Evolutionary conservation across 2,329 filamentous ascomycete species (phyloP).

Genomic region (Colletotrichum melonis): DNA sequence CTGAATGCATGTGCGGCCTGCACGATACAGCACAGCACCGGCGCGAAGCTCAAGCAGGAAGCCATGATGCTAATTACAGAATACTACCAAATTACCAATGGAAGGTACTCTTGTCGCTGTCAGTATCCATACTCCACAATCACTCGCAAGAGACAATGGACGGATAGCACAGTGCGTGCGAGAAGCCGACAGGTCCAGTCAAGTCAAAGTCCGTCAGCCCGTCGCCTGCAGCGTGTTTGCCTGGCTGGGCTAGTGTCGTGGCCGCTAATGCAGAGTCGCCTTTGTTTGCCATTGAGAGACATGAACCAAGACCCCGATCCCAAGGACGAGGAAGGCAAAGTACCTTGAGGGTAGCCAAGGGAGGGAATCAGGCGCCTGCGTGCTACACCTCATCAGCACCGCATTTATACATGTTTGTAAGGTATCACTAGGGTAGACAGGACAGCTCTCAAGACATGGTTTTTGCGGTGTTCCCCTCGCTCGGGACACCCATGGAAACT

Average conservation of each 20-base stretch:
- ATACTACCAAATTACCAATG: not conserved
- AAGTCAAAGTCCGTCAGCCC: not conserved
- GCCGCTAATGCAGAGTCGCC: not conserved
- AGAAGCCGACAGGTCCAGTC: not conserved
- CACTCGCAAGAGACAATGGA: not conserved
- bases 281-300: slow-evolving; percentile 3
- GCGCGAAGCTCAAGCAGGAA: not conserved
- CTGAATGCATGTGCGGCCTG: slow-evolving; percentile 15
- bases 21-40: not conserved
- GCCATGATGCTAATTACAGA: not conserved
- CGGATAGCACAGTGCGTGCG: not conserved
- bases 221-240: not conserved
- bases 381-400: not conserved
- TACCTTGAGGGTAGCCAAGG: not conserved
- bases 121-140: not conserved
- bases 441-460: not conserved
- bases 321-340: not conserved
- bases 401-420: not conserved
- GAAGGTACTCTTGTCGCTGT: too few relatives aligned
- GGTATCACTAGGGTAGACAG: not conserved
- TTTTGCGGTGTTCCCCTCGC: slow-evolving; percentile 24
- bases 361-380: not conserved
- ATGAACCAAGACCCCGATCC: not conserved
- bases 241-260: not conserved
- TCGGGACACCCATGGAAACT: slow-evolving; percentile 22